Percentiles rank a stretch among this genome's conserved stretches.
These are phyloP conservation scores for Ophiostoma quercus DNA, from an alignment of 2,329 filamentous ascomycete genomes.

Conservation along the genomic window DNA sequence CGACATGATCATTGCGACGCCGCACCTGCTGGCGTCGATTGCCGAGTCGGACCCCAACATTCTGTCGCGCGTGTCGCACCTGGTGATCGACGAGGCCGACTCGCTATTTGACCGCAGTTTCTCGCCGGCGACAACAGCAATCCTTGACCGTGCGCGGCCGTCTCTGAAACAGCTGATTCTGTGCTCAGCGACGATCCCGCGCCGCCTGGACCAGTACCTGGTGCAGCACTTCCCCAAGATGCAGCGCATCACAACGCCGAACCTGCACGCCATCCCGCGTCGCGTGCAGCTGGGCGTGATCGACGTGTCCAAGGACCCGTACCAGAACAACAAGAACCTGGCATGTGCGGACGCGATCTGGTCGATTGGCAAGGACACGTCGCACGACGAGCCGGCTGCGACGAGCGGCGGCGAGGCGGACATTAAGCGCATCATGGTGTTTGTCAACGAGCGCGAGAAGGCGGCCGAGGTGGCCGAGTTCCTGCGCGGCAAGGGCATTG, in stretches of 20 bases:
- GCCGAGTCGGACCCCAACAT: conserved; percentile 86
- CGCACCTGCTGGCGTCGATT: conserved; percentile 82
- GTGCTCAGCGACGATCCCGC: conserved; percentile 93
- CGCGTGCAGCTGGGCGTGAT: conserved; percentile 91
- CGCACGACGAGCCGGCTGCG: conserved; percentile 45
- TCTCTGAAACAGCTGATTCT: conserved; percentile 82
- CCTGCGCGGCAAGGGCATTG: conserved; percentile 77
- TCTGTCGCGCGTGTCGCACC: conserved; percentile 80
- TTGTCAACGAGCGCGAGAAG: conserved; percentile 31
- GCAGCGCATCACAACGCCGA: conserved; percentile 82
- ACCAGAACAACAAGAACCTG: conserved; percentile 84
- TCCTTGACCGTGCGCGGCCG: conserved; percentile 75
- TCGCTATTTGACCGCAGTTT: conserved; percentile 94
- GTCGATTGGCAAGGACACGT: conserved; percentile 75
- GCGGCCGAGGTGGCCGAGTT: conserved; percentile 75
- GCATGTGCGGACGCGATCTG: conserved; percentile 95
- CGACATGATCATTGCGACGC: conserved; percentile 81
- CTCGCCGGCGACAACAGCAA: conserved; percentile 70
- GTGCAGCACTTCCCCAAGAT: conserved; percentile 76
- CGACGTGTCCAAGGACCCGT: conserved; percentile 87
- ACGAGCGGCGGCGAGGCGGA: conserved; percentile 53
- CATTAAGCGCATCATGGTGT: conserved; percentile 63
- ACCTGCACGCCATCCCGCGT: conserved; percentile 90
- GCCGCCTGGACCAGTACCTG: conserved; percentile 81
- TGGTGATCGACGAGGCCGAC: conserved; percentile 93